phyloP scores from a whole-genome alignment of 2,329 filamentous ascomycete genomes.

The Aphanocladium album region DNA sequence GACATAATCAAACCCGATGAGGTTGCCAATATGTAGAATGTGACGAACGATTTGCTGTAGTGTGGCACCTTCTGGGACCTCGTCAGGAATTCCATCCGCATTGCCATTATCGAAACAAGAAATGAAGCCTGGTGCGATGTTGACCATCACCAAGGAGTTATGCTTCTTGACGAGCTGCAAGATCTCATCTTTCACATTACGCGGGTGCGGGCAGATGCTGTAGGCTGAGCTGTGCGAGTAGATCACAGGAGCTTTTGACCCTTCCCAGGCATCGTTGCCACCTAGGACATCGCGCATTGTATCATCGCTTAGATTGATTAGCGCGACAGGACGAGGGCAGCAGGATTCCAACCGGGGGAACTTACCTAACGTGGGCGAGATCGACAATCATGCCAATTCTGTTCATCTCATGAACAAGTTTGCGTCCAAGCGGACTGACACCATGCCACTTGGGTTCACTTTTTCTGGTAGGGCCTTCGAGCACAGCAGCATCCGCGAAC shows the following conservation, averaged over 20 bases:
- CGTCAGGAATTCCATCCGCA: conserved; percentile 61
- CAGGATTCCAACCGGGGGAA: too few relatives aligned
- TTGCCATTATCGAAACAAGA: conserved; percentile 61
- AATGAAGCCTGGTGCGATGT: conserved; percentile 79
- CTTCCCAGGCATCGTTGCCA: conserved; percentile 57
- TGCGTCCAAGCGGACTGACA: conserved; percentile 63
- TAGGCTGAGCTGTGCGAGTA: conserved; percentile 85
- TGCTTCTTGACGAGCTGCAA: conserved; percentile 68
- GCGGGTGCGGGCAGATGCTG: conserved; percentile 76
- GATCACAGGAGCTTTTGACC: conserved; percentile 76
- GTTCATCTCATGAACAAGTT: conserved; percentile 84
- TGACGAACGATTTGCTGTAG: conserved; percentile 74
- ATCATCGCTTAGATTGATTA: conserved; percentile 48
- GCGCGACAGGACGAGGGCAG: not conserved
- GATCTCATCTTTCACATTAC: conserved; percentile 85
- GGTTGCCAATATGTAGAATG: conserved; percentile 73
- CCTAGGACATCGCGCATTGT: conserved; percentile 82
- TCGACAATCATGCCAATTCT: conserved; percentile 92
- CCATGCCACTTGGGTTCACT: conserved; percentile 63
- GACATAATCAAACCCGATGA: conserved; percentile 83
- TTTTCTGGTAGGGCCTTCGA: conserved; percentile 45
- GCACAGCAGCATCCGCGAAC: conserved; percentile 79
- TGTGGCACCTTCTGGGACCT: conserved; percentile 64
- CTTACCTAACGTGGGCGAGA: conserved; percentile 60
- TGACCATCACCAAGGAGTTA: conserved; percentile 82